These are phyloP conservation scores for Heliocybe sulcata DNA, from an alignment of 1,284 basidiomycete species.

Conservation along the genomic window DNA sequence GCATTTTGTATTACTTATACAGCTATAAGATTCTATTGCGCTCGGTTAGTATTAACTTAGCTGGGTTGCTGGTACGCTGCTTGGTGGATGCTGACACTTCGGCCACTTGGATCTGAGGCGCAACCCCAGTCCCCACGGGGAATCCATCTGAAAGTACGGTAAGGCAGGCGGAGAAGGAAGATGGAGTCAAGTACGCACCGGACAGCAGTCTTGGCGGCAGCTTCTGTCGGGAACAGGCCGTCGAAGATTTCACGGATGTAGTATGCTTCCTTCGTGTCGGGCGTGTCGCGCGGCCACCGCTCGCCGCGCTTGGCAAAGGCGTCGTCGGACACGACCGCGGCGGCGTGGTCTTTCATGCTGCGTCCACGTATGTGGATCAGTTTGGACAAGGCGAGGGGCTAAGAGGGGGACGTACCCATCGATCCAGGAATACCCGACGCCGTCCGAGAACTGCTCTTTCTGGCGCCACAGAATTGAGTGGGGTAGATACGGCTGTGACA, in stretches of 20 bases:
- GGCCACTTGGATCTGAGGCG: slow-evolving; percentile 88
- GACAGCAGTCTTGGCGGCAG: slow-evolving; percentile 91
- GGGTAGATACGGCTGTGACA: slow-evolving; percentile 84
- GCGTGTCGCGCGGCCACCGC: slow-evolving; percentile 79
- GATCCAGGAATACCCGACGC: slow-evolving; percentile 99
- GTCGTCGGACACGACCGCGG: slow-evolving; percentile 72
- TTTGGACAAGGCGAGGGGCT: background rate
- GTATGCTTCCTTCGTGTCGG: slow-evolving; percentile 98
- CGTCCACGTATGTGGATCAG: background rate
- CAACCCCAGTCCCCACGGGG: slow-evolving; percentile 97
- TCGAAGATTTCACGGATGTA: slow-evolving; percentile 94
- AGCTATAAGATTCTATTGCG: slow-evolving; percentile 13
- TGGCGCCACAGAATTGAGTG: slow-evolving; percentile 96
- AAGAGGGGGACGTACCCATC: slow-evolving; percentile 62
- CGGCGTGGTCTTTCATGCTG: slow-evolving; percentile 90
- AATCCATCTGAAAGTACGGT: slow-evolving; percentile 62
- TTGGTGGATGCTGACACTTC: slow-evolving; percentile 94
- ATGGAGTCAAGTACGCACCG: slow-evolving; percentile 39
- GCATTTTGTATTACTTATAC: slow-evolving; percentile 19
- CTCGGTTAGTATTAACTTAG: background rate
- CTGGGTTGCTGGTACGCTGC: slow-evolving; percentile 66
- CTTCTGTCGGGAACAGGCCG: slow-evolving; percentile 77
- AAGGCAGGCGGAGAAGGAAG: background rate
- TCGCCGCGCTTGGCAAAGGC: slow-evolving; percentile 69
- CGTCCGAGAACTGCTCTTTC: slow-evolving; percentile 99